Evolutionary conservation across 208 protist species (phyloP), one percentile per base, ranked within the genome.

Genomic region (Porcisia deanei): DNA sequence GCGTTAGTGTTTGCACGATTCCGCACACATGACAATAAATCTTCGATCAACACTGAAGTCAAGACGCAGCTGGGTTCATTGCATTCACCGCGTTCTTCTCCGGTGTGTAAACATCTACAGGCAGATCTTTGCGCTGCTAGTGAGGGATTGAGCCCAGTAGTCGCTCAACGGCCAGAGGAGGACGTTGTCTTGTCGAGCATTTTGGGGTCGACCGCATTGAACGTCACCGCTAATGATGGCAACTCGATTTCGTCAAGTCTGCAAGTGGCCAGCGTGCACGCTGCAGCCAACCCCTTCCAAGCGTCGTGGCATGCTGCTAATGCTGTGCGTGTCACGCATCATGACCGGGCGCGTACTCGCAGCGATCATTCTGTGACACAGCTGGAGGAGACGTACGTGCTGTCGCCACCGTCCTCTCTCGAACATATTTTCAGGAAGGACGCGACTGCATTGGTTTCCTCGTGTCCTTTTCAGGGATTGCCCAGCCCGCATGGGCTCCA

Each of bases 131-230:
- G 14, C 58, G 41, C 47, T 49, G 3, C 25, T 49, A 18, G 64
- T 58, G 37, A 8, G 16, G 41, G 75, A 22, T 0, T 9, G 71
- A 25, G 0, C 30, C 58, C 47, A 6, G 20, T 61, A 39, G 53
- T 47, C 37, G 39, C 52, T 30, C 49, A 57, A 12, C 52, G 58
- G 59, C 39, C 41, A 18, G 78, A 76, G 58, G 52, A 41, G 0
- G 73, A 78, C 16, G 73, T 25, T 25, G 52, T 75, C 22, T 74
- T 82, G 52, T 73, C 78, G 3, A 82, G 78, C 73, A 77, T 82
- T 43, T 58, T 14, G 30, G 68, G 77, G 22, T 82, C 78, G 22
- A 57, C 60, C 18, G 52, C 30, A 3, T 53, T 49, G 49, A 78
- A 5, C 30, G 20, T 18, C 25, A 64, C 60, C 8, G 30, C 58